These are phyloP conservation scores for Orbilia javanica DNA, from an alignment of 2,329 filamentous ascomycete genomes.

Conservation along the genomic window DNA sequence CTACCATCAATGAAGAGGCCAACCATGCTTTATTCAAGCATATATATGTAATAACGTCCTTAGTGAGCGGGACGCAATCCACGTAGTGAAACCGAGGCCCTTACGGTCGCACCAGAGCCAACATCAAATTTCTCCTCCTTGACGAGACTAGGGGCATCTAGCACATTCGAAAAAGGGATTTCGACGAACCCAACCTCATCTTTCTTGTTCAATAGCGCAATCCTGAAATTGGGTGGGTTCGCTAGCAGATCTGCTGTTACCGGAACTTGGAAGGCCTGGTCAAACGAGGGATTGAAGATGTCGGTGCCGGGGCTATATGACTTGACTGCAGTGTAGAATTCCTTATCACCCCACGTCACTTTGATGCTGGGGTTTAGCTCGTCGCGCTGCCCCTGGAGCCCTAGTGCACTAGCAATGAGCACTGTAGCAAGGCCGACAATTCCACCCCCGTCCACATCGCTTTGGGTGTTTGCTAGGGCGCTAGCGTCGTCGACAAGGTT, in stretches of 20 bases:
- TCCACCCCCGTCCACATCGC: constrained; percentile 62
- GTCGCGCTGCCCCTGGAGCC: constrained; percentile 66
- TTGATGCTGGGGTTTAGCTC: constrained; percentile 68
- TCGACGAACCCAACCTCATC: constrained; percentile 64
- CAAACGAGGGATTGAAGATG: constrained; percentile 69
- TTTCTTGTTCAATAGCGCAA: constrained; percentile 64
- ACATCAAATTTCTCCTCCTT: constrained; percentile 64
- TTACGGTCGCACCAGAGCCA: constrained; percentile 64
- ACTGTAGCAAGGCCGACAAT: constrained; percentile 67
- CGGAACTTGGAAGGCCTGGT: constrained; percentile 67
- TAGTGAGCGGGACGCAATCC: constrained; percentile 61
- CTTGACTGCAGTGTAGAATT: constrained; percentile 67
- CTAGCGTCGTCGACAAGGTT: constrained; percentile 65
- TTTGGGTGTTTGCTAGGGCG: constrained; percentile 63
- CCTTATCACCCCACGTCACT: constrained; percentile 66
- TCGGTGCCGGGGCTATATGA: constrained; percentile 67
- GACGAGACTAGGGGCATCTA: constrained; percentile 63
- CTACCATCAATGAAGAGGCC: too few species aligned
- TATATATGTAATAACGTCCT: neutral
- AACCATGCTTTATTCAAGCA: too few species aligned
- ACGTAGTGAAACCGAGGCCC: constrained; percentile 65
- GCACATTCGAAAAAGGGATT: constrained; percentile 64
- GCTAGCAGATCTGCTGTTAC: constrained; percentile 63
- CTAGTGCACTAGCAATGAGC: constrained; percentile 66
- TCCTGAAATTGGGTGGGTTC: constrained; percentile 63